Evolutionary conservation across 73 alveolate genomes (phyloP).

Genomic region (Uronychia binucleata): DNA sequence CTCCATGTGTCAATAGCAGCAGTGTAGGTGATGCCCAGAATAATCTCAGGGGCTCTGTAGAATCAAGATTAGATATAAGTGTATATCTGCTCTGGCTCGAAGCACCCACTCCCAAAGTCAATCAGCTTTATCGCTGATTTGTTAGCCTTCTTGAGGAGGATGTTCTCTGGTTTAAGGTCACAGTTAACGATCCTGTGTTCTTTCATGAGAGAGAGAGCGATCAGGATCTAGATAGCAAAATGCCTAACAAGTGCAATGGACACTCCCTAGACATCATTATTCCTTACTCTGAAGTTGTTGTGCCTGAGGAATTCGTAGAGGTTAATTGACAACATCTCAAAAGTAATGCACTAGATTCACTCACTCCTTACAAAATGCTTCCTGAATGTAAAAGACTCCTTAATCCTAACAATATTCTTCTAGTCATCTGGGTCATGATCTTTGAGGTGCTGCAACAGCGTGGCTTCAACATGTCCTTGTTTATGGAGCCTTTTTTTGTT

Average conservation of each 20-base stretch:
- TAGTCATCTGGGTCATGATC: slow-evolving; percentile 65
- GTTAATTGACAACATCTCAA: slow-evolving; percentile 63
- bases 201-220: slow-evolving; percentile 67
- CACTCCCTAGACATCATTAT: too few relatives aligned
- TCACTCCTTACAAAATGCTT: too few relatives aligned
- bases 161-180: slow-evolving; percentile 84
- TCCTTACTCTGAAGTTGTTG: slow-evolving; percentile 65
- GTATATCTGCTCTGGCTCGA: slow-evolving; percentile 47
- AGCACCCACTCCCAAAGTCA: slow-evolving; percentile 79
- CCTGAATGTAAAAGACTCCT: slow-evolving; percentile 56
- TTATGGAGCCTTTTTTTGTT: slow-evolving; percentile 58
- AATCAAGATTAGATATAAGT: slow-evolving; percentile 38
- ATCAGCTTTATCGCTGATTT: slow-evolving; percentile 69
- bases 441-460: slow-evolving; percentile 31
- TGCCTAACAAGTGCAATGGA: too few relatives aligned
- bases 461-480: slow-evolving; percentile 53
- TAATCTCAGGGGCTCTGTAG: slow-evolving; percentile 48
- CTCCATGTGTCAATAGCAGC: slow-evolving; percentile 56
- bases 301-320: slow-evolving; percentile 59
- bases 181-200: slow-evolving; percentile 72
- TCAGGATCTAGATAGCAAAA: slow-evolving; percentile 65
- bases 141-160: slow-evolving; percentile 57
- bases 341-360: slow-evolving; percentile 44
- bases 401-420: slow-evolving; percentile 52
- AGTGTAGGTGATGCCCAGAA: slow-evolving; percentile 41